Base-by-base conservation (phyloP, 1,284 basidiomycete species). In the Apiotrichum akiyoshidainum region DNA sequence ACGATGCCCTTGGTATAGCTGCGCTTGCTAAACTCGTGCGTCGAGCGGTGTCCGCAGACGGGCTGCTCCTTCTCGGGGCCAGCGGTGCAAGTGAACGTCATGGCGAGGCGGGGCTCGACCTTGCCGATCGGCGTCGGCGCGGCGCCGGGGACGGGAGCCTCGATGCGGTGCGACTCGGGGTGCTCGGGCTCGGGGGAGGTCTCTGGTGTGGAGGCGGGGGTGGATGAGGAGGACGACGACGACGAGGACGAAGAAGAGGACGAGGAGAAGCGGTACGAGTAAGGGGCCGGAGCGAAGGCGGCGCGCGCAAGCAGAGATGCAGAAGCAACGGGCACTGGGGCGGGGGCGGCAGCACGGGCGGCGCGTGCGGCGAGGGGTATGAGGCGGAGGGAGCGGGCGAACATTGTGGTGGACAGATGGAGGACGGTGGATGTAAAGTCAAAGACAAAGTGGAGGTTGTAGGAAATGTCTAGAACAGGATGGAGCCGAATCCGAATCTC, bases 41-140 rank as follows among this genome's bases (percentile, higher is more conserved):
- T 86, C 11, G 89, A 92, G 2, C 94, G 86, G 65, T 89, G 86
- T 6, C 83, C 83, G 69, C 94, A 98, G 1, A 82, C 83, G 17
- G 81, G 69, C 22, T 58, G 52, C 2, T 37, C 52, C 52, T 52
- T 46, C 47, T 63, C 58, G 5, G 61, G 37, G 5, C 61, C 61
- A 2, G 85, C 92, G 0, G 90, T 92, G 75, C 93, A 96, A 8
- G 92, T 96, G 69, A 95, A 93, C 1, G 89, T 91, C 56, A 94
- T 79, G 10, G 52, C 70, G 67, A 76, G 60, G 59, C 72, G 66
- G 7, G 73, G 72, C 59, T 75, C 70, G 21, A 76, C 61, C 62
- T 74, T 59, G 26, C 57, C 71, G n/a, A 75, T 57, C 21, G 60
- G 64, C 58, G 68, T 66, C 22, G 59, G 47, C n/a, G 59, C 62